Base-by-base conservation (phyloP, 2,329 filamentous ascomycete genomes). In the Didymella pinodella region DNA sequence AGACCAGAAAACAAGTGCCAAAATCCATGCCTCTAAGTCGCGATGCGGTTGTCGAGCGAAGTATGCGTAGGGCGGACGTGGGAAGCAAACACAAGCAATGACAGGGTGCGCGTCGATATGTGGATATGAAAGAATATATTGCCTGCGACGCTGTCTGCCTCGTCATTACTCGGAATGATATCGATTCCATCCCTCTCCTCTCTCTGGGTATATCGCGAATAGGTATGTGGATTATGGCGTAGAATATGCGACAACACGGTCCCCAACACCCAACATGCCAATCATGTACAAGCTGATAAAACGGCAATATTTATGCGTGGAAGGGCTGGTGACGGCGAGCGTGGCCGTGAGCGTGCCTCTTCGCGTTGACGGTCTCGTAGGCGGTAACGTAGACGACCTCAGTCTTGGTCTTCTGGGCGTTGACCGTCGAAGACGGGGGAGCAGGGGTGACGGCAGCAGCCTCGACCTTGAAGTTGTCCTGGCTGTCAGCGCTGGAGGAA, bases 141-240 rank as follows among this genome's bases (percentile, higher is more conserved):
- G 67, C 69, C 70, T 74, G 73, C 72, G 72, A 75, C 72, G 71
- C 72, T 72, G 68, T 69, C 71, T 75, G 74, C 71, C 66, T 65
- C 66, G 65, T 64, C 72, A 75, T 75, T 75, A 76, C 67, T 69
- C 56, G 64, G 63, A 65, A 68, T 58, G 57, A 58, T 69, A 67
- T 54, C 48, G 60, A 65, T 64, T 61, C 52, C 57, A 51, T 58
- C 61, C 65, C 59, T 68, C 67, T 62, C 59, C 63, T 58, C 59
- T 31, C 61, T 18, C 32, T 61, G 68, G 66, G 65, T 67, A 69
- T 71, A 67, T 65, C 59, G 68, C 72, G 59, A 73, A 66, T 66
- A 63, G 66, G 66, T 65, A 68, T 70, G 61, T 69, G 66, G 61
- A 67, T 65, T 63, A 65, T 69, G 62, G 60, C 60, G 54, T 60